phyloP scores from a whole-genome alignment of 2,329 filamentous ascomycete species.

The Ascochyta viciae-villosae region DNA sequence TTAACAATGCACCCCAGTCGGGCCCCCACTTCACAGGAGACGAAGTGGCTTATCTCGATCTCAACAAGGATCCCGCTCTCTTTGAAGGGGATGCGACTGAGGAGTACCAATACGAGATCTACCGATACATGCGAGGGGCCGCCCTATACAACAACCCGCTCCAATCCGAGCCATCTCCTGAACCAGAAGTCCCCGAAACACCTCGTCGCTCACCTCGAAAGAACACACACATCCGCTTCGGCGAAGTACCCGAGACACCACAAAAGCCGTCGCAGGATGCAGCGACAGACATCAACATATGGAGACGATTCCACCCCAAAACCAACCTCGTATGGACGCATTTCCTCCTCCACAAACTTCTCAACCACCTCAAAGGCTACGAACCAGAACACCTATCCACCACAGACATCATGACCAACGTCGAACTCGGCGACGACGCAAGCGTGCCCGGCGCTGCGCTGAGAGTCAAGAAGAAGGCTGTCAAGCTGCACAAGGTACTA shows the following conservation, averaged over 20 bases:
- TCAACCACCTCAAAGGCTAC: slow-evolving; percentile 49
- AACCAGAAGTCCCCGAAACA: slow-evolving; percentile 11
- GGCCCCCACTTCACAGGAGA: slow-evolving; percentile 1
- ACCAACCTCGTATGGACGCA: slow-evolving; percentile 71
- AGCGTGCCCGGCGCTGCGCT: slow-evolving; percentile 17
- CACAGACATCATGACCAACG: slow-evolving; percentile 22
- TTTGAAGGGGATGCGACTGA: slow-evolving; percentile 56
- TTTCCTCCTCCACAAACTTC: slow-evolving; percentile 64
- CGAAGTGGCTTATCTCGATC: slow-evolving; percentile 55
- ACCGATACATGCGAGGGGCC: slow-evolving; percentile 59
- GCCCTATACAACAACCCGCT: slow-evolving; percentile 56
- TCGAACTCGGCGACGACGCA: slow-evolving; percentile 14
- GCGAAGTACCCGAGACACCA: slow-evolving; percentile 12
- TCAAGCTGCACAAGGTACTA: slow-evolving; percentile 48
- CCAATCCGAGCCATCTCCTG: slow-evolving; percentile 17
- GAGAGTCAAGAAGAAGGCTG: slow-evolving; percentile 45
- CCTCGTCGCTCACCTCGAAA: slow-evolving; percentile 34
- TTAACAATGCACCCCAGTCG: slow-evolving; percentile 2
- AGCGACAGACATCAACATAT: slow-evolving; percentile 37
- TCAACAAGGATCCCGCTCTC: slow-evolving; percentile 52
- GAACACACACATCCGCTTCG: slow-evolving; percentile 40
- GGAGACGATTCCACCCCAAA: slow-evolving; percentile 63
- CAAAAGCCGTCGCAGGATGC: not conserved
- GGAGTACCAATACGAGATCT: slow-evolving; percentile 65
- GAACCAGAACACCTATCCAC: slow-evolving; percentile 29